phyloP scores from a whole-genome alignment of 2,329 filamentous ascomycete species.

The Cercospora janseana region DNA sequence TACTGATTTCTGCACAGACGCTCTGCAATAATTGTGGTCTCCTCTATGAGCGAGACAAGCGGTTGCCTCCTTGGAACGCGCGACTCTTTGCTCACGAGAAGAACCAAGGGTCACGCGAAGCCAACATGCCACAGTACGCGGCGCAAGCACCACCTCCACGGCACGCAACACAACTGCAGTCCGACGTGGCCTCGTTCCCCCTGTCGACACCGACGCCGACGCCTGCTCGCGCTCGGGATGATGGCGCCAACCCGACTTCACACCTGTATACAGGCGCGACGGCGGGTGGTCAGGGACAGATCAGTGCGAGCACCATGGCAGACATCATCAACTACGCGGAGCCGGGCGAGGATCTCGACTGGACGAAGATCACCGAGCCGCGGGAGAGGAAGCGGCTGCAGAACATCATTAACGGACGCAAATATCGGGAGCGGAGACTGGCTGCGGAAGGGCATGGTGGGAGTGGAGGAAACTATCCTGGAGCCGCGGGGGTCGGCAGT shows the following conservation, averaged over 20 bases:
- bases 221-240: conserved; percentile 14
- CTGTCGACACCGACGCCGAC: conserved; percentile 23
- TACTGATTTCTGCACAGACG: conserved; percentile 52
- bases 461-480: conserved; percentile 38
- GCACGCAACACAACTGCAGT: conserved; percentile 32
- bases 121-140: conserved; percentile 23
- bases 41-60: conserved; percentile 81
- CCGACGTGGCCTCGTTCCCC: conserved; percentile 34
- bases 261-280: conserved; percentile 39
- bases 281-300: conserved; percentile 36
- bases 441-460: conserved; percentile 38
- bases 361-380: conserved; percentile 41
- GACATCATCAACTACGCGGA: conserved; percentile 41
- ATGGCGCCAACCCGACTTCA: conserved; percentile 31
- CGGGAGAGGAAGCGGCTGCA: conserved; percentile 40
- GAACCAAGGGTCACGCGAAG: conserved; percentile 38
- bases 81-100: conserved; percentile 59
- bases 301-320: conserved; percentile 36
- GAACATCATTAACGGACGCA: conserved; percentile 43
- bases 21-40: conserved; percentile 93
- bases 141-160: conserved; percentile 24
- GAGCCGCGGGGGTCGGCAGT: conserved; percentile 34
- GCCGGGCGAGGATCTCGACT: conserved; percentile 42
- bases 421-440: conserved; percentile 40
- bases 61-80: conserved; percentile 73